Evolutionary conservation across 148 eudicot species (phyloP), one percentile per base, ranked within the genome.

Genomic region (Spergularia marina): DNA sequence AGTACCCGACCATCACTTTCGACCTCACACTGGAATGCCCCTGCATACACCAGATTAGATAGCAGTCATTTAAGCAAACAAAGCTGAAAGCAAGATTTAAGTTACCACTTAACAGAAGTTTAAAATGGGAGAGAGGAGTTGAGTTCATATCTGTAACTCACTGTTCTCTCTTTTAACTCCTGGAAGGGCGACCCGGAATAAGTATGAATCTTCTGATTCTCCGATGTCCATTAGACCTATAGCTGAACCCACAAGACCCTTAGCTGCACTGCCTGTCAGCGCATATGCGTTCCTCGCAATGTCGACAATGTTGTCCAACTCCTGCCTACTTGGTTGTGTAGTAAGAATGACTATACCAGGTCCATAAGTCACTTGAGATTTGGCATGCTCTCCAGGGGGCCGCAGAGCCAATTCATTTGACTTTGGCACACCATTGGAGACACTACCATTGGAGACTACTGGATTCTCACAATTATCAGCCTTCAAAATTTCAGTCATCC

Each of bases 181-280:
- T 6, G 98, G 98, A 80, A 94, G 98, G n/a, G 98, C 89, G 44
- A 94, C 89, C 0, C 93, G 91, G 69, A 94, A 94, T 36, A 91
- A 75, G 85, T 91, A 91, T 49, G 98, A 85, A 79, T 91, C 96
- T 18, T 85, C 84, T 0, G 86, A 81, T 78, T 91, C 97, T 20
- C 92, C 96, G 10, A 91, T 86, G 74, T 94, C 96, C 79, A 90
- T 70, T 39, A 85, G 77, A 58, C 98, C 97, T 2, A 94, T 71
- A 73, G 65, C 88, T 0, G 93, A 90, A 63, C 98, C 97, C 23
- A 87, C 70, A 7, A 76, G 78, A 34, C 91, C 96, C 82, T 71
- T 86, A 20, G 89, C 91, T 3, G 97, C 98, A 74, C 89, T 90
- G 49, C 97, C 98, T 0, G 93, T 87, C 68, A 94, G 39, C 8